phyloP scores from a whole-genome alignment of 2,329 filamentous ascomycete genomes.

The Fusarium chuoi region DNA sequence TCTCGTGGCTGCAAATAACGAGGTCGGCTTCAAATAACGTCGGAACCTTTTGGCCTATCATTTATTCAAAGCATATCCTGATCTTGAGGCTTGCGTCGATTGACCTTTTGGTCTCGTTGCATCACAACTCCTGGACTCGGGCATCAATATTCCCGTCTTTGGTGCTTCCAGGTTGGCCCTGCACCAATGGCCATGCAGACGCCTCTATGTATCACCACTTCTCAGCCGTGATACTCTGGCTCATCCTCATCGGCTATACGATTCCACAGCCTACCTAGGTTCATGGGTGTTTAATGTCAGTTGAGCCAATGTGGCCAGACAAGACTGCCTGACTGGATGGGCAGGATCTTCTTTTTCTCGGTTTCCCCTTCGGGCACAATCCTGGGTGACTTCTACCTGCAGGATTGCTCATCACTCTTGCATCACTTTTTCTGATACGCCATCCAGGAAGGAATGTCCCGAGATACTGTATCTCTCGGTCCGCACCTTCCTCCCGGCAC shows the following conservation, averaged over 20 bases:
- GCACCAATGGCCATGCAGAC: slow-evolving; percentile 7
- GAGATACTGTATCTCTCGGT: neutral
- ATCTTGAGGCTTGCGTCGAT: neutral
- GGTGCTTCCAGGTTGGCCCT: slow-evolving; percentile 1
- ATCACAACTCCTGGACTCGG: neutral
- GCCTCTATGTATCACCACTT: slow-evolving; percentile 26
- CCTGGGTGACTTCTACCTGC: slow-evolving; percentile 5
- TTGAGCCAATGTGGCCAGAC: slow-evolving; percentile 5
- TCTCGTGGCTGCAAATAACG: slow-evolving; percentile 25
- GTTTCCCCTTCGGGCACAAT: neutral
- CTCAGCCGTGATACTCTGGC: slow-evolving; percentile 20
- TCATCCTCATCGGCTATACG: slow-evolving; percentile 19
- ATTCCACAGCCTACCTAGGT: slow-evolving; percentile 1
- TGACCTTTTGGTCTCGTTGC: slow-evolving; percentile 1
- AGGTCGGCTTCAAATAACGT: neutral
- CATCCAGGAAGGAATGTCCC: slow-evolving; percentile 9
- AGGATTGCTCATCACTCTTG: slow-evolving; percentile 1
- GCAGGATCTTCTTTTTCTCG: neutral
- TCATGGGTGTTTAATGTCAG: neutral
- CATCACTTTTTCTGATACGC: neutral
- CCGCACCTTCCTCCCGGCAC: neutral
- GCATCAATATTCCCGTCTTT: slow-evolving; percentile 3
- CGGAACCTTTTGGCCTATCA: neutral
- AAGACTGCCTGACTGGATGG: slow-evolving; percentile 3
- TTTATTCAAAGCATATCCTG: neutral